phyloP scores from a whole-genome alignment of 345 rosid genomes.

The Melaleuca quinquenervia region DNA sequence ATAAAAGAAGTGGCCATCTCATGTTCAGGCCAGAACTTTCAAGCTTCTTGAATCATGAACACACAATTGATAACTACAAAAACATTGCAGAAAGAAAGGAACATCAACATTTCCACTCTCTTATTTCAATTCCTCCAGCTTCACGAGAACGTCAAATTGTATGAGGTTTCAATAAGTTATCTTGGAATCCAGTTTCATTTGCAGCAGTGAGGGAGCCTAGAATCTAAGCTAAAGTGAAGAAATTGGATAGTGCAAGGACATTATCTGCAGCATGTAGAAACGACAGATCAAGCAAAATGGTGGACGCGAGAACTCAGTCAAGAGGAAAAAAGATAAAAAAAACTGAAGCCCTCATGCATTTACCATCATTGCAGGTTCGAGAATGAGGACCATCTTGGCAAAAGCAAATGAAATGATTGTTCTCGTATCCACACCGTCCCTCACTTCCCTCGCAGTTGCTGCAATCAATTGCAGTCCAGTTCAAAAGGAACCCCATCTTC shows the following conservation, averaged over 20 bases:
- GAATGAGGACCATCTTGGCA: conserved; percentile 27
- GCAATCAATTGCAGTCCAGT: conserved; percentile 37
- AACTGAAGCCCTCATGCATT: not conserved
- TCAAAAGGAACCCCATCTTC: conserved; percentile 45
- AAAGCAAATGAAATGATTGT: conserved; percentile 29
- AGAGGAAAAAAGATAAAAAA: not conserved
- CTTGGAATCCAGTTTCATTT: not conserved
- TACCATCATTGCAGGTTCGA: conserved; percentile 36
- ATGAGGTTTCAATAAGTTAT: not conserved
- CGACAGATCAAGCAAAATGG: not conserved
- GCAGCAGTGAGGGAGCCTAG: not conserved
- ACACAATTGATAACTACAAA: not conserved
- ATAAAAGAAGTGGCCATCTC: not conserved
- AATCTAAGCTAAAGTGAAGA: not conserved
- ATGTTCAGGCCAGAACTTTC: not conserved
- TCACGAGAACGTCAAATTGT: fast-evolving
- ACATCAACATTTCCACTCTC: not conserved
- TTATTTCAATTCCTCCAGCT: not conserved
- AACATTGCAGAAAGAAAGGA: not conserved
- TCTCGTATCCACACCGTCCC: conserved; percentile 32
- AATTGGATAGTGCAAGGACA: not conserved
- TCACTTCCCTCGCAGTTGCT: conserved; percentile 29
- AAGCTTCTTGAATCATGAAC: not conserved
- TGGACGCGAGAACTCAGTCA: not conserved
- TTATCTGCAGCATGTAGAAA: not conserved